Base-by-base conservation (phyloP, 345 rosid species). In the Hibiscus tridactylites region DNA sequence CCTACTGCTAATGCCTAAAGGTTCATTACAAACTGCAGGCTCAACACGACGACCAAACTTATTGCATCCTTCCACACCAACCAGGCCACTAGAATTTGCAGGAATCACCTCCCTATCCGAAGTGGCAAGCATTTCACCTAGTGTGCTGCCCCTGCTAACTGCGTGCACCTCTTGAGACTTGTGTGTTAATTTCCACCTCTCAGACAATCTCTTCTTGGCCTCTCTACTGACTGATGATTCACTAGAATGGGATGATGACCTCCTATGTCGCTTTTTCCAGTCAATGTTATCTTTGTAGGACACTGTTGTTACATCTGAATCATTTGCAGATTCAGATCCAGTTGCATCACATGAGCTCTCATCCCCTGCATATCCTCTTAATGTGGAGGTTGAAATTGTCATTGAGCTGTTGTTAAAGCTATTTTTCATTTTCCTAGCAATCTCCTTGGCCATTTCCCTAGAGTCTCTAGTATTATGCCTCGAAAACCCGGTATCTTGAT, bases 1-100 rank as follows among this genome's bases (percentile, higher is more conserved):
- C 81, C 87, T 86, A 70, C 98, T 96, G 86, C 98, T 92, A 71
- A 96, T 96, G 71, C 98, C 98, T 76, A 92, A 75, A 53, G 98
- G 97, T 79, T 86, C 94, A 65, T 70, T 77, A 49, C 69, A 66
- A 21, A 70, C 81, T 39, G 77, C 54, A 37, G 81, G 68, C 59
- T 72, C 79, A 79, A 61, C 61, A 57, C 52, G 63, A 65, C 60
- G 33, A 71, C 73, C 79, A 76, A 65, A 29, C 65, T 78, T 68
- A 60, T 75, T 75, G 68, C 58, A 74, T 75, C 83, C 80, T 47
- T 80, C 82, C 71, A 65, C 80, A 21, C 75, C 74, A 52, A 61
- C 74, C 17, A 2, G 90, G 67, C 75, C 64, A 46, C 78, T 81
- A 31, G 81, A 78, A 70, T 86, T 79, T 63, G 75, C 83, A 54